A percentile compares a stretch with the other conserved stretches of the same genome.
Conservation (phyloP, 2,329 filamentous ascomycete genomes). For the Hypoxylon sp. region DNA sequence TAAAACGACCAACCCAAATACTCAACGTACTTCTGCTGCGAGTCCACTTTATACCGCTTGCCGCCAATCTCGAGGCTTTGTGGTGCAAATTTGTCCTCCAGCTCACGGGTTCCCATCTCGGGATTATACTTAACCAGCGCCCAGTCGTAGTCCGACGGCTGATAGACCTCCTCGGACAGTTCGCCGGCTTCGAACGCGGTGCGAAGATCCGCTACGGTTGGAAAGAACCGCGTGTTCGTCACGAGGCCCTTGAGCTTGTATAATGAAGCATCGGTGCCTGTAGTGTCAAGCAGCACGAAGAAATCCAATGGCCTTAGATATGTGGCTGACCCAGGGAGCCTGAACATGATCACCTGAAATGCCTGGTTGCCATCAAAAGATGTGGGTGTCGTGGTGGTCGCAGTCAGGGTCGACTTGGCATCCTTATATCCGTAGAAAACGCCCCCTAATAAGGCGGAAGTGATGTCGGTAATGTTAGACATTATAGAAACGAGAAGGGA, state of each 20-base stretch:
- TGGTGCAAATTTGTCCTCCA: slow-evolving; percentile 56
- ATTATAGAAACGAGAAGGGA: slow-evolving; percentile 58
- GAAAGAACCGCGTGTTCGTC: slow-evolving; percentile 59
- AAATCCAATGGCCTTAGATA: slow-evolving; percentile 63
- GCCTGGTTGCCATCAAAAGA: slow-evolving; percentile 60
- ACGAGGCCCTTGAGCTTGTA: slow-evolving; percentile 62
- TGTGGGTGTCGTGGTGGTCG: slow-evolving; percentile 55
- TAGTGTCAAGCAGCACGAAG: slow-evolving; percentile 60
- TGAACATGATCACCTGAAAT: slow-evolving; percentile 60
- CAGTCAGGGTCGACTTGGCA: slow-evolving; percentile 53
- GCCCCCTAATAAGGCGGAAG: slow-evolving; percentile 56
- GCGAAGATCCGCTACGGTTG: slow-evolving; percentile 54
- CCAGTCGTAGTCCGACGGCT: slow-evolving; percentile 55
- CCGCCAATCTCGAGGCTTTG: slow-evolving; percentile 58
- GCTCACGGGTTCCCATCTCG: slow-evolving; percentile 53
- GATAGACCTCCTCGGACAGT: slow-evolving; percentile 54
- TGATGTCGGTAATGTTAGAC: slow-evolving; percentile 63
- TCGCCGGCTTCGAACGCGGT: slow-evolving; percentile 58
- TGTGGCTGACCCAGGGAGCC: slow-evolving; percentile 57
- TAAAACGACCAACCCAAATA: slow-evolving; percentile 70
- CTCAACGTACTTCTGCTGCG: slow-evolving; percentile 62
- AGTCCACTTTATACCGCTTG: slow-evolving; percentile 61
- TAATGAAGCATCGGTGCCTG: slow-evolving; percentile 60
- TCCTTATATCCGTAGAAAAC: slow-evolving; percentile 54
- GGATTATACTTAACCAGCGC: slow-evolving; percentile 55